Conservation (phyloP, 2,329 filamentous ascomycete genomes). For the Macroventuria anomochaeta region DNA sequence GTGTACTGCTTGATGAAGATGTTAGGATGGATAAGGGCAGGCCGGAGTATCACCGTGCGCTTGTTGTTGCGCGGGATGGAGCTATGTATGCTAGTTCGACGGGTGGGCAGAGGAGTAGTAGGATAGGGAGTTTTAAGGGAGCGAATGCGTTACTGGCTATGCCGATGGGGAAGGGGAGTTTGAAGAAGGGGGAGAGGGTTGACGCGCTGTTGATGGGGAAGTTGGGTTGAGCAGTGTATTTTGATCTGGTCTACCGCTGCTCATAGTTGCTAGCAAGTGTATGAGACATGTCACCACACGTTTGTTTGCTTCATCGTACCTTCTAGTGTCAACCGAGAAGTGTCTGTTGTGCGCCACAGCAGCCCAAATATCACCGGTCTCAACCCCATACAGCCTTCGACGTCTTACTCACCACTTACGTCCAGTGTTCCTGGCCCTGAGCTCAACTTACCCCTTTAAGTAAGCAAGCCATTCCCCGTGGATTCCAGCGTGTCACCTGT, state of each 20-base stretch:
- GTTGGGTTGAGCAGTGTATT: conserved; percentile 15
- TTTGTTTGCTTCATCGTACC: no score
- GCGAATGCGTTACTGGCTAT: conserved; percentile 87
- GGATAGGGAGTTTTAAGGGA: conserved; percentile 84
- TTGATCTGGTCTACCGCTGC: no score
- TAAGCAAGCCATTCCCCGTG: conserved; percentile 24
- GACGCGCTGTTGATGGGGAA: conserved; percentile 79
- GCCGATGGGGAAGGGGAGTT: conserved; percentile 67
- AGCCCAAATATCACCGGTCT: neutral
- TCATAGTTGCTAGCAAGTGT: no score
- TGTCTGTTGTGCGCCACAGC: neutral
- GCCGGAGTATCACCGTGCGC: conserved; percentile 88
- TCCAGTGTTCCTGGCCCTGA: neutral
- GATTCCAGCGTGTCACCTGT: conserved; percentile 30
- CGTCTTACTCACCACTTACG: neutral
- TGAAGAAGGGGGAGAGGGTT: conserved; percentile 72
- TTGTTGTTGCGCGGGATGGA: conserved; percentile 72
- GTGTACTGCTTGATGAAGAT: conserved; percentile 74
- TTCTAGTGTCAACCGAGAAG: neutral
- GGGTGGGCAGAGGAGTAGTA: conserved; percentile 86
- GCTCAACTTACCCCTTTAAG: conserved; percentile 27
- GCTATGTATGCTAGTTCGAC: conserved; percentile 78
- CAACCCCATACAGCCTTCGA: neutral
- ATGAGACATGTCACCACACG: no score
- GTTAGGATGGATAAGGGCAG: conserved; percentile 76